These are phyloP conservation scores for Suhomyces atakaporum DNA, from an alignment of 1,139 yeast genomes.

Conservation along the genomic window DNA sequence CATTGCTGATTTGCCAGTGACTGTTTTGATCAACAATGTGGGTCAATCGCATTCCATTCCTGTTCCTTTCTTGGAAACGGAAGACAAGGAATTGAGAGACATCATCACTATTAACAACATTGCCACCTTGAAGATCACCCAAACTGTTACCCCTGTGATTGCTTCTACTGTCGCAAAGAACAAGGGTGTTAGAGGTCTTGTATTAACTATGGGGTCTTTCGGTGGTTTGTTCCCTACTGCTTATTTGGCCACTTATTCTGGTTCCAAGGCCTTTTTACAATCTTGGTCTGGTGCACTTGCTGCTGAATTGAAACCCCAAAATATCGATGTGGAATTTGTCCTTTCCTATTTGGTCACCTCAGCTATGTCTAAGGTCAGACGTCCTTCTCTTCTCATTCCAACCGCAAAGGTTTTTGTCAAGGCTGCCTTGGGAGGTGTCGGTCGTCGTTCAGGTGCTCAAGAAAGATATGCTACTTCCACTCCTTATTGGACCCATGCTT, in stretches of 20 bases:
- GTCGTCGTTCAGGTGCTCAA: conserved; percentile 91
- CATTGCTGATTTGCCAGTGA: conserved; percentile 57
- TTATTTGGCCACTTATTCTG: conserved; percentile 88
- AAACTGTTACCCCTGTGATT: conserved; percentile 69
- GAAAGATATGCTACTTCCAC: conserved; percentile 84
- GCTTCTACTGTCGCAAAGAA: conserved; percentile 49
- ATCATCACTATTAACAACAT: conserved; percentile 84
- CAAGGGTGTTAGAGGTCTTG: conserved; percentile 59
- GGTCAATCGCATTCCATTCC: conserved; percentile 96
- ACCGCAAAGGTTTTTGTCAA: conserved; percentile 77
- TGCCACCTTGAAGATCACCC: conserved; percentile 83
- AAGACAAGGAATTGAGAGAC: conserved; percentile 66
- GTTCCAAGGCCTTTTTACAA: conserved; percentile 93
- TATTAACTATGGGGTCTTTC: conserved; percentile 95
- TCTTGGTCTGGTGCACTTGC: conserved; percentile 89
- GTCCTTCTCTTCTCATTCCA: conserved; percentile 76
- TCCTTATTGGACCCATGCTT: conserved; percentile 93
- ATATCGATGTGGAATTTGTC: conserved; percentile 83
- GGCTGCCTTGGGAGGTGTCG: conserved; percentile 65
- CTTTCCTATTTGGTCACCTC: conserved; percentile 92
- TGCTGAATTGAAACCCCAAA: conserved; percentile 70
- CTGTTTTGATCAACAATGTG: conserved; percentile 85
- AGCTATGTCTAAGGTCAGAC: conserved; percentile 91
- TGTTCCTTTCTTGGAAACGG: conserved; percentile 85
- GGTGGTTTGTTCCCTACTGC: conserved; percentile 96